Evolutionary conservation across 257 asterid genomes (phyloP), one percentile per base, ranked within the genome.

Genomic region (Mitragyna speciosa): DNA sequence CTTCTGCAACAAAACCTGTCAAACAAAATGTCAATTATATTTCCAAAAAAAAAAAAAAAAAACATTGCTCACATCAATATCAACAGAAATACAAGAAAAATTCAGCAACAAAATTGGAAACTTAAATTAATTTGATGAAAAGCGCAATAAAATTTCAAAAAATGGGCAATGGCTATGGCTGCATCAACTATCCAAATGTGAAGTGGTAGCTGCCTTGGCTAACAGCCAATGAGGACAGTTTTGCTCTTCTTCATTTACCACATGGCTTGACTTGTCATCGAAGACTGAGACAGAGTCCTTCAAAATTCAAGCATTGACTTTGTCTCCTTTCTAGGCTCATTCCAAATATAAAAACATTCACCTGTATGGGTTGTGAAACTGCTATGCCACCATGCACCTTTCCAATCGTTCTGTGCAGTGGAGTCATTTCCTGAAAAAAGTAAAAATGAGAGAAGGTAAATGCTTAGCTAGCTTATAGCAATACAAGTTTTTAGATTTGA

Each of bases 341-440:
- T 8, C 12, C 31, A 59, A 59, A 59, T 10, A 59, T 59, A 59
- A n/a, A 56, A 69, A 58, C 24, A 20, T 77, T 85, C 80, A 86
- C 98, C 98, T 73, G 94, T 72, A 84, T 86, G 93, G 81, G 85
- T 83, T 30, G 89, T 80, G 75, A 94, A 89, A 84, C 97, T 90
- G 89, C 96, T 92, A 87, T 94, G 97, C 98, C 98, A 94, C 96
- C 98, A 92, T 72, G 98, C 89, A 73, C 95, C 96, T 86, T 83
- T 86, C 97, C 98, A 92, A 85, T 93, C 85, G 84, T 93, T 92
- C 76, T 80, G 82, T 39, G 86, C 88, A 59, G 82, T 79, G 10
- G 97, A 84, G 87, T 84, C 90, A 82, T 94, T 92, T 83, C 89
- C 98, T 94, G 82, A 4, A 59, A 68, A 56, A 4, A 43, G n/a